Base-by-base conservation (phyloP, 225 moss, liverwort and hornwort species). In the Marchantia paleacea region DNA sequence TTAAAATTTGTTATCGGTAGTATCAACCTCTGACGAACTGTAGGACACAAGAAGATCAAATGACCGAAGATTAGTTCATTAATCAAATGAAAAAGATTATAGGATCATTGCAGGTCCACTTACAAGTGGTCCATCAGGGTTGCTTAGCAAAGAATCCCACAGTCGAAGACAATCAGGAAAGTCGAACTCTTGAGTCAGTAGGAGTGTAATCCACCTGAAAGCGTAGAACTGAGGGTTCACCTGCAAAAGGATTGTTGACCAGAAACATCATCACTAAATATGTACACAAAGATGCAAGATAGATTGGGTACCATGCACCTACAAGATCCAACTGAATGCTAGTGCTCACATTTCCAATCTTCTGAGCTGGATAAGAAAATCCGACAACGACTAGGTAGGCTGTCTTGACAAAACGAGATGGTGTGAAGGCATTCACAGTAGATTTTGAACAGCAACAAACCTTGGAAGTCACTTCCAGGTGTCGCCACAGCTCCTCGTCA, bases 191-290 rank as follows among this genome's bases (percentile, higher is more conserved):
- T 97, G 94, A 20, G 97, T 94, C 82, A 97, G 84, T 76, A 97
- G 78, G 57, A 97, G 87, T 24, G 97, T 97, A 72, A 97, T 93
- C 97, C 97, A 97, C 81, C 97, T 89, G 84, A 97, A 97, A 19
- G 97, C 97, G 63, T 97, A 97, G 84, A 97, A 97, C 82, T 97
- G 97, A 47, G 97, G 94, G 88, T 97, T 97, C 30, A 97, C 92
- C 97, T 94, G 91, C n/a, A 61, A 79, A 8, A 78, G 62, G 11
- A 76, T 48, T 24, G 62, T 62, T 62, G 62, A 72, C 22, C 50
- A 52, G 3, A 12, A 20, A n/a, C 10, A n/a, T 10, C 10, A 24
- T 54, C 29, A 29, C 0, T 26, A 29, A 18, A 72, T n/a, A 51
- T 2, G 57, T 57, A 57, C 19, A 57, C 14, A 19, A 39, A 39